Evolutionary conservation across 129 eudicot genomes (phyloP).

Genomic region (Lactuca sativa): DNA sequence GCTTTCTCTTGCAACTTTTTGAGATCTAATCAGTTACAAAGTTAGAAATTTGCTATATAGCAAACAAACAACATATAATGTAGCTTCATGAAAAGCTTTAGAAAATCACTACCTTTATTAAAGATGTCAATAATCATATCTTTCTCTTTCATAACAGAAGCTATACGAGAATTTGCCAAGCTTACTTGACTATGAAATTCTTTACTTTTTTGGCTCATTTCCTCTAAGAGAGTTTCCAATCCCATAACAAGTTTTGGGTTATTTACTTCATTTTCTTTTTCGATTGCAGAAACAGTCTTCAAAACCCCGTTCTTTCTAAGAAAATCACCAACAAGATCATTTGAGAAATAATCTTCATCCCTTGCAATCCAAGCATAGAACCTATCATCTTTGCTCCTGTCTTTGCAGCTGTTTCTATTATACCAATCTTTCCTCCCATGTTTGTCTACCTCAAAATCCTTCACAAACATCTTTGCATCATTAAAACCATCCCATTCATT

Average conservation of each 20-base stretch:
- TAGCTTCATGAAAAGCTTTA: too few relatives aligned
- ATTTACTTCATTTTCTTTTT: conserved; percentile 43
- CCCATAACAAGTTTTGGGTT: conserved; percentile 32
- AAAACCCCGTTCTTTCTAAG: conserved; percentile 56
- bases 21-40: too few relatives aligned
- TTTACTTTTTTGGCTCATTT: conserved; percentile 45
- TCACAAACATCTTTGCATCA: conserved; percentile 52
- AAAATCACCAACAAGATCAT: conserved; percentile 48
- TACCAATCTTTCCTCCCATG: conserved; percentile 59
- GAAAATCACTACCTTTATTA: neutral
- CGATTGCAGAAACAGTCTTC: conserved; percentile 51
- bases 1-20: too few relatives aligned
- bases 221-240: conserved; percentile 35
- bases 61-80: too few relatives aligned
- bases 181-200: conserved; percentile 46
- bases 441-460: conserved; percentile 43
- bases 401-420: too few relatives aligned
- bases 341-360: conserved; percentile 43
- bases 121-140: too few relatives aligned
- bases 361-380: conserved; percentile 74
- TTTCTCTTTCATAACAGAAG: conserved; percentile 35
- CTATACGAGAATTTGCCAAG: conserved; percentile 36
- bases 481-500: conserved; percentile 57
- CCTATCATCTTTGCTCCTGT: conserved; percentile 47
- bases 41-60: too few relatives aligned